A percentile compares a stretch with the other conserved stretches of the same genome.
Evolutionary conservation across 768 basidiomycete genomes (phyloP).

Genomic region (Phanerochaete carnosa): DNA sequence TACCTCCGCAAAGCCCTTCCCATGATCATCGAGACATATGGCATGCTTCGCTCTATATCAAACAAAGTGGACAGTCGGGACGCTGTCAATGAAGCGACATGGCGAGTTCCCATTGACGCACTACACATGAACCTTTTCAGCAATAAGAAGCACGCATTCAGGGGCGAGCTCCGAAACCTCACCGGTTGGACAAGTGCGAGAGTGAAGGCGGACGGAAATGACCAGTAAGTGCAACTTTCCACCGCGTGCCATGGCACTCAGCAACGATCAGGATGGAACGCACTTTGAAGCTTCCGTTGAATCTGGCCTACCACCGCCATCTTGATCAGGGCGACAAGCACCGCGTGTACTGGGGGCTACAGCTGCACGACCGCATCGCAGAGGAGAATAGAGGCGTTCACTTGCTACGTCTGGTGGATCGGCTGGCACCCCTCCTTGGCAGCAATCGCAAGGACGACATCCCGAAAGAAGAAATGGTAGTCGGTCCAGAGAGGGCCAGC

Average conservation of each 20-base stretch:
- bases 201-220: background rate
- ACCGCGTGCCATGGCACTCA: background rate
- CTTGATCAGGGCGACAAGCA: background rate
- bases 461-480: too few relatives aligned
- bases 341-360: background rate
- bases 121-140: background rate
- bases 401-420: background rate
- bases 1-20: background rate
- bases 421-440: background rate
- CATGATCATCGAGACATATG: background rate
- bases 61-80: background rate
- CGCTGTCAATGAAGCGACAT: background rate
- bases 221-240: background rate
- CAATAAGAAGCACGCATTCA: background rate
- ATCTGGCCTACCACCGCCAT: background rate
- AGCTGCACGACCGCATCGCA: background rate
- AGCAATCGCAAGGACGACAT: too few relatives aligned
- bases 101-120: background rate
- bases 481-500: too few relatives aligned
- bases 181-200: background rate
- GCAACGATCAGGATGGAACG: background rate
- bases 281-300: background rate
- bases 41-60: background rate
- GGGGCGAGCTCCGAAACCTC: background rate
- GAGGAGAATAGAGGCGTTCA: background rate